Percentiles rank a stretch among this genome's conserved stretches.
phyloP scores from a whole-genome alignment of 140 eudicot species.

The Cichorium intybus region DNA sequence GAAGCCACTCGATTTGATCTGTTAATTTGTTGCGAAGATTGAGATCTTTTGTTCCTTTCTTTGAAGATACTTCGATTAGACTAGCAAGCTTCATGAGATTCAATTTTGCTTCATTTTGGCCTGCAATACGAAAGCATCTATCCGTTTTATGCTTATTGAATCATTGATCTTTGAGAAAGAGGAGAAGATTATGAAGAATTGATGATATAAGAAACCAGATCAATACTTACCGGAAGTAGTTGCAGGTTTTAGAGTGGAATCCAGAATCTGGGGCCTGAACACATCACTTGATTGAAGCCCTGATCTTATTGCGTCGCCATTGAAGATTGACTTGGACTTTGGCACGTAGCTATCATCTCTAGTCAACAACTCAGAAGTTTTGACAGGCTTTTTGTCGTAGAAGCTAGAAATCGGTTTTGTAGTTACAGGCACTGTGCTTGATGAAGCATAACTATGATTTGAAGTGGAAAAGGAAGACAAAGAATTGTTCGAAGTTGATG shows the following conservation, averaged over 20 bases:
- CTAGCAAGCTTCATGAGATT: slow-evolving; percentile 90
- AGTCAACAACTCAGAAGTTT: slow-evolving; percentile 36
- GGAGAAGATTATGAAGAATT: background rate
- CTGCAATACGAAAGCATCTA: slow-evolving; percentile 35
- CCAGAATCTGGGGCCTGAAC: slow-evolving; percentile 53
- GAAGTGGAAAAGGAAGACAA: slow-evolving; percentile 31
- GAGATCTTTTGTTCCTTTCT: slow-evolving; percentile 79
- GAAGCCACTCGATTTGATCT: slow-evolving; percentile 92
- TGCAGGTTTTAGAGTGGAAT: slow-evolving; percentile 57
- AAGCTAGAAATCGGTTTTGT: slow-evolving; percentile 30
- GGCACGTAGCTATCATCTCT: slow-evolving; percentile 77
- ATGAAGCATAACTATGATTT: slow-evolving; percentile 25
- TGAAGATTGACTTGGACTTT: slow-evolving; percentile 46
- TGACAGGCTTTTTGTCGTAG: slow-evolving; percentile 42
- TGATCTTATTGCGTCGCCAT: slow-evolving; percentile 43
- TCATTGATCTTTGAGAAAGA: too few relatives aligned
- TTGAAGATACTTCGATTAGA: slow-evolving; percentile 67
- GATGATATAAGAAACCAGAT: background rate
- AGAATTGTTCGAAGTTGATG: slow-evolving; percentile 24
- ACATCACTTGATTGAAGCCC: slow-evolving; percentile 49
- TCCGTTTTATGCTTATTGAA: too few relatives aligned
- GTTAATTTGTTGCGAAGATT: slow-evolving; percentile 55
- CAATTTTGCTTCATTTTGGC: slow-evolving; percentile 60
- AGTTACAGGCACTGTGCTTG: slow-evolving; percentile 15
- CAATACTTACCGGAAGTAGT: slow-evolving; percentile 45